These are phyloP conservation scores for Ustilago nuda DNA, from an alignment of 1,284 basidiomycete species.

Conservation along the genomic window DNA sequence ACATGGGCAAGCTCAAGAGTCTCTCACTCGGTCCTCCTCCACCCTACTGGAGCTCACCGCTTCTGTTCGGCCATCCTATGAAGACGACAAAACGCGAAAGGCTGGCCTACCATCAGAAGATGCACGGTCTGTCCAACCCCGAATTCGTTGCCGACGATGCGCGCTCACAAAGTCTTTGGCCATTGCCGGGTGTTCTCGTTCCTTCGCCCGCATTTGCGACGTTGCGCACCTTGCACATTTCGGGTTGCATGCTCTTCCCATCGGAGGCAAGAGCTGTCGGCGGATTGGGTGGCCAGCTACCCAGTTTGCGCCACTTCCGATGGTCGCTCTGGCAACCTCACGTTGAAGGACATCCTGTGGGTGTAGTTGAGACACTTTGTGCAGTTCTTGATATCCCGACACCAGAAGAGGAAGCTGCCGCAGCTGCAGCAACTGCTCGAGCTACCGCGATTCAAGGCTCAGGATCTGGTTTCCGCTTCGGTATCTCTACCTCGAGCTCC, in stretches of 20 bases:
- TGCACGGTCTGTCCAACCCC: slow-evolving; percentile 29
- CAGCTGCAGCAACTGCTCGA: slow-evolving; percentile 28
- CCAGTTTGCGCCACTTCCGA: slow-evolving; percentile 48
- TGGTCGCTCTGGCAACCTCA: slow-evolving; percentile 58
- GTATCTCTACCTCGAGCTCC: slow-evolving; percentile 37
- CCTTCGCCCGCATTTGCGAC: slow-evolving; percentile 46
- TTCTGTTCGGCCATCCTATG: slow-evolving; percentile 50
- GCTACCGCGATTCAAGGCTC: slow-evolving; percentile 26
- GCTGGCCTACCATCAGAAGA: slow-evolving; percentile 42
- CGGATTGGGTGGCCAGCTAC: slow-evolving; percentile 49
- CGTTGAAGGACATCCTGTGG: slow-evolving; percentile 50
- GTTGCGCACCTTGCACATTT: slow-evolving; percentile 52
- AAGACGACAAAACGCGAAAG: slow-evolving; percentile 44
- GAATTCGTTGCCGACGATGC: slow-evolving; percentile 31
- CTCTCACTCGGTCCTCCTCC: slow-evolving; percentile 57
- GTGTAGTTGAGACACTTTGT: slow-evolving; percentile 51
- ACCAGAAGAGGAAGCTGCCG: slow-evolving; percentile 41
- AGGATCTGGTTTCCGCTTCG: slow-evolving; percentile 38
- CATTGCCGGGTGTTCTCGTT: slow-evolving; percentile 44
- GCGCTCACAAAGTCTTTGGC: slow-evolving; percentile 45
- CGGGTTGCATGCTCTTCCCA: slow-evolving; percentile 58
- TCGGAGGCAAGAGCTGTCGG: slow-evolving; percentile 50
- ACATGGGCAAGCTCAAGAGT: slow-evolving; percentile 52
- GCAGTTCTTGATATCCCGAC: slow-evolving; percentile 50
- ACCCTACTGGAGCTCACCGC: slow-evolving; percentile 57